Conservation (phyloP, 345 rosid genomes). For the Aquilaria malaccensis region DNA sequence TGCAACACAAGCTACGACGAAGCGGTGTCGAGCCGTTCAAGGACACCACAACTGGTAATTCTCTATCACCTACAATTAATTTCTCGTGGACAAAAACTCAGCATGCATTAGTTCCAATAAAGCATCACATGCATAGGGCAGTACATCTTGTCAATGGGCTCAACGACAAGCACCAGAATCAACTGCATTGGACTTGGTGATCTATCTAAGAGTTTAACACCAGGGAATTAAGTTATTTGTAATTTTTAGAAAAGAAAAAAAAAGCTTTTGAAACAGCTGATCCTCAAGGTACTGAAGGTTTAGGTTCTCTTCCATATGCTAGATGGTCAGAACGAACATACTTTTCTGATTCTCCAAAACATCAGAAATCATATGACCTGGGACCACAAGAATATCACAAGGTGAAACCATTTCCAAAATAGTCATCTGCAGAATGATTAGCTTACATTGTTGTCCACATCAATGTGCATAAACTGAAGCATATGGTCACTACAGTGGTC, state of each 20-base stretch:
- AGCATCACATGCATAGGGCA: constrained; percentile 5
- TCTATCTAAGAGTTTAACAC: neutral
- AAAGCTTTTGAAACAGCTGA: neutral
- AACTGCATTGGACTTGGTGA: neutral
- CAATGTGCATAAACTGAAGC: constrained; percentile 8
- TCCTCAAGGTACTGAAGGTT: neutral
- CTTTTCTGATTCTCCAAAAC: constrained; percentile 10
- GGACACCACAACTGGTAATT: constrained; percentile 57
- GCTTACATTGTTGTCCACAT: neutral
- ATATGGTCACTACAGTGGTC: constrained; percentile 3
- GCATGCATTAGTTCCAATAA: constrained; percentile 1
- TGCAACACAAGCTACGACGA: constrained; percentile 51
- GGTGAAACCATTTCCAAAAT: no score
- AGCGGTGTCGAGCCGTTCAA: constrained; percentile 45
- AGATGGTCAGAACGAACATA: constrained; percentile 8
- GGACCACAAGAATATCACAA: neutral
- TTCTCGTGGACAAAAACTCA: constrained; percentile 8
- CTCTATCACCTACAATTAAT: constrained; percentile 15
- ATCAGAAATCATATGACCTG: neutral
- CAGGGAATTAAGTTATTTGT: no score
- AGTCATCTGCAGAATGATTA: no score
- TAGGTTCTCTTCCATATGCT: constrained; percentile 4
- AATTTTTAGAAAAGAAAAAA: no score
- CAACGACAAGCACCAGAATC: constrained; percentile 1
- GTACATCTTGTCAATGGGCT: constrained; percentile 2